Base-by-base conservation (phyloP, 345 rosid genomes). In the Euphorbia tirucalli region DNA sequence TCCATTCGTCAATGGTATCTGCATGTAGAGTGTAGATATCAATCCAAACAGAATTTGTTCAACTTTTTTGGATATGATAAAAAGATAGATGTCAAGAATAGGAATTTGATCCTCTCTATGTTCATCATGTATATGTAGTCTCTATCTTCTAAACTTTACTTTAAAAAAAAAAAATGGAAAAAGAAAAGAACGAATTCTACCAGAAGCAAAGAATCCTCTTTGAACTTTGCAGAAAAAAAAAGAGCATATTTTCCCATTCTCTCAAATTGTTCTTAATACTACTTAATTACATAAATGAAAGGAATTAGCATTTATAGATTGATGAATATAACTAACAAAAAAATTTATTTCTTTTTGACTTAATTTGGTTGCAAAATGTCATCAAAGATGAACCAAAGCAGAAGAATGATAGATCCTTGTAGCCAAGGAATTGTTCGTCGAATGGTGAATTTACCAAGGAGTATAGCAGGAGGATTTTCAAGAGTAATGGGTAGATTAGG, bases 391-490 rank as follows among this genome's bases (percentile, higher is more conserved):
- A 70, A 79, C 65, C 73, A 61, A 39, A 74, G 35, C 54, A 61
- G n/a, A n/a, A n/a, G n/a, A n/a, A n/a, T n/a, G n/a, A n/a, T n/a
- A n/a, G n/a, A n/a, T n/a, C n/a, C n/a, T n/a, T n/a, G n/a, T n/a
- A n/a, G n/a, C n/a, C 65, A 30, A 70, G 83, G 82, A 52, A 73
- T 85, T 27, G 83, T 84, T 61, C 81, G 82, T 2, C 74, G 89
- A 35, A 84, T 87, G 79, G 84, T 82, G 30, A 80, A 70, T 77
- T 84, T 87, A 54, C 92, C 89, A 1, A 73, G 88, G 39, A 73
- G 80, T 72, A 73, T 88, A 11, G 21, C 73, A 1, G 84, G 87
- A 7, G n/a, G n/a, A n/a, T n/a, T n/a, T n/a, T n/a, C n/a, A n/a
- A n/a, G n/a, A n/a, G n/a, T n/a, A n/a, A n/a, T n/a, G n/a, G n/a